Evolutionary conservation across 2,329 filamentous ascomycete genomes (phyloP).

Genomic region (Penicillium nordicum): DNA sequence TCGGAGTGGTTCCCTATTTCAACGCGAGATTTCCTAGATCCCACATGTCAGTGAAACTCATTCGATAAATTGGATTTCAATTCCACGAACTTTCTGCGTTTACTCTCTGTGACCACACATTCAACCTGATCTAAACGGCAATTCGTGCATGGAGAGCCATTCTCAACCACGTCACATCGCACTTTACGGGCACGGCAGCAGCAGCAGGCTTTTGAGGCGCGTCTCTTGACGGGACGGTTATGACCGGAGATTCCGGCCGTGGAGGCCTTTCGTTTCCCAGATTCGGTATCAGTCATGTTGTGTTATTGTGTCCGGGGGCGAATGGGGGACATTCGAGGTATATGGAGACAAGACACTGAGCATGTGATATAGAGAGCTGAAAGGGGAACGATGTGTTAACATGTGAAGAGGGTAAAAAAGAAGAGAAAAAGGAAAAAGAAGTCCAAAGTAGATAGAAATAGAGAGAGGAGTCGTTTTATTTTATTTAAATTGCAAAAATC

Average conservation of each 20-base stretch:
- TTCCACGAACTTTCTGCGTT: conserved; percentile 59
- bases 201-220: conserved; percentile 87
- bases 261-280: conserved; percentile 56
- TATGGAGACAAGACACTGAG: not conserved
- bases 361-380: conserved; percentile 2
- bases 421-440: not conserved
- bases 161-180: conserved; percentile 87
- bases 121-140: conserved; percentile 60
- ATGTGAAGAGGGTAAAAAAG: conserved; percentile 1
- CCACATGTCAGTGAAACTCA: not conserved
- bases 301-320: conserved; percentile 16
- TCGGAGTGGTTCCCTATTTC: conserved; percentile 40
- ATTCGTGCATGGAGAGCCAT: conserved; percentile 80
- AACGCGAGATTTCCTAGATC: conserved; percentile 39
- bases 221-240: conserved; percentile 66
- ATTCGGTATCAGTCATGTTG: conserved; percentile 31
- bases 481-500: conserved; percentile 8
- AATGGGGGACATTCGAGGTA: conserved; percentile 20
- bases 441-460: not conserved
- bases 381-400: not conserved
- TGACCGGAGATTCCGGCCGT: conserved; percentile 53
- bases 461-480: conserved; percentile 21
- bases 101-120: conserved; percentile 69
- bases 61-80: conserved; percentile 10
- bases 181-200: conserved; percentile 88